Evolutionary conservation across 2,329 filamentous ascomycete species (phyloP).

Genomic region (Stromatinia cepivora): DNA sequence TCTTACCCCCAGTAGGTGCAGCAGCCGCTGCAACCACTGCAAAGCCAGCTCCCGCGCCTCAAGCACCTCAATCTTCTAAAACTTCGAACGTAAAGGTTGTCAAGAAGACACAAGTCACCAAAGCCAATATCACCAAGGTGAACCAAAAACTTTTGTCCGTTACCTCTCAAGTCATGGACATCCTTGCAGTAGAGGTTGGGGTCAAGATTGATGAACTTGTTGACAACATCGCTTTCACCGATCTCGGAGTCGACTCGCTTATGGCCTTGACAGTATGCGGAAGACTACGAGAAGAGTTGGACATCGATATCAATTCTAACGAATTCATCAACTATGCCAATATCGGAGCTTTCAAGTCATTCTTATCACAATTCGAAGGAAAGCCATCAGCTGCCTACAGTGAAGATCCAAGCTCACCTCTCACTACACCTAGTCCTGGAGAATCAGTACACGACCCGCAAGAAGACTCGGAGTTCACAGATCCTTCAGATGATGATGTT

Average conservation of each 20-base stretch:
- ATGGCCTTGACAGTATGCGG: conserved; percentile 59
- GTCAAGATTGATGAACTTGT: conserved; percentile 50
- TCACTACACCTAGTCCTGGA: conserved; percentile 15
- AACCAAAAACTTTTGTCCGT: conserved; percentile 39
- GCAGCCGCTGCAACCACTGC: conserved; percentile 36
- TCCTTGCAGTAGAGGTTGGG: conserved; percentile 57
- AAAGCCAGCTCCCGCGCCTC: conserved; percentile 41
- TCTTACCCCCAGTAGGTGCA: conserved; percentile 17
- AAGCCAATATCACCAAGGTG: conserved; percentile 33
- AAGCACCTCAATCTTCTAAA: background rate
- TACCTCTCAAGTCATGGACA: conserved; percentile 47
- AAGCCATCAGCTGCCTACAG: conserved; percentile 25
- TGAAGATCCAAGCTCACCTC: conserved; percentile 20
- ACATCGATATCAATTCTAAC: conserved; percentile 49
- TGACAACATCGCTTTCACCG: conserved; percentile 56
- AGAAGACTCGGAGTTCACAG: conserved; percentile 41
- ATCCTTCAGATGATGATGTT: conserved; percentile 52
- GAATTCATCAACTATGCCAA: conserved; percentile 50
- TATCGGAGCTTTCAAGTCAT: conserved; percentile 50
- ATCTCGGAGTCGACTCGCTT: conserved; percentile 60
- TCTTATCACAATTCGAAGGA: conserved; percentile 45
- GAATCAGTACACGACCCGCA: conserved; percentile 19
- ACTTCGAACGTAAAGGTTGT: conserved; percentile 11
- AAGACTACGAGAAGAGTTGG: conserved; percentile 58
- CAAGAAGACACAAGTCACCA: conserved; percentile 18